Evolutionary conservation across 805 yeast genomes (phyloP).

Genomic region (Metschnikowia aberdeeniae): DNA sequence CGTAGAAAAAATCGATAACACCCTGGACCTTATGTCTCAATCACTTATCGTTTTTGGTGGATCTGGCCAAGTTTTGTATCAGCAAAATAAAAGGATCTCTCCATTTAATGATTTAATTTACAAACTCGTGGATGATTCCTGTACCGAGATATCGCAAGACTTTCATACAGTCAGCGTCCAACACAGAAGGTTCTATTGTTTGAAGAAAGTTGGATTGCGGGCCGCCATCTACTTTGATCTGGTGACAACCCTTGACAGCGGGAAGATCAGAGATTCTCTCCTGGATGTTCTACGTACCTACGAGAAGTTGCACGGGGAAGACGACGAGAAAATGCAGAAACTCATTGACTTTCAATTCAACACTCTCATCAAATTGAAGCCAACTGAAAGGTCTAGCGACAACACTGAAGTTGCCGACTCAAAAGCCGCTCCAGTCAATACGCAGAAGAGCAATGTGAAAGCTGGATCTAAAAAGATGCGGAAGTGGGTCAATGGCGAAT

Average conservation of each 20-base stretch:
- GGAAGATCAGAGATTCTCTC: constrained; percentile 31
- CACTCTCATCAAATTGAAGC: constrained; percentile 32
- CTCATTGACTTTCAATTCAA: constrained; percentile 38
- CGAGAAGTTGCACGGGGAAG: constrained; percentile 24
- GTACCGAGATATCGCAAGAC: constrained; percentile 28
- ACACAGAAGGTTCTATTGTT: constrained; percentile 35
- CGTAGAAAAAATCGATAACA: not conserved
- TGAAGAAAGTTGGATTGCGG: constrained; percentile 24
- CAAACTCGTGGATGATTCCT: constrained; percentile 33
- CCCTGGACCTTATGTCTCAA: constrained; percentile 31
- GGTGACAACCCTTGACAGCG: constrained; percentile 37
- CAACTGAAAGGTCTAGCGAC: constrained; percentile 4
- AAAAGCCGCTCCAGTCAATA: not conserved
- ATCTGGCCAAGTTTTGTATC: constrained; percentile 36
- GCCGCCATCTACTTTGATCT: constrained; percentile 38
- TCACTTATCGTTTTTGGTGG: constrained; percentile 34
- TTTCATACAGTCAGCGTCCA: constrained; percentile 28
- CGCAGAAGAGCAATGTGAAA: constrained; percentile 8
- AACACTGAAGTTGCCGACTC: not conserved
- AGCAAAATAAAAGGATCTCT: constrained; percentile 29
- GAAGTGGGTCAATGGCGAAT: constrained; percentile 40
- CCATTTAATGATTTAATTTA: constrained; percentile 40
- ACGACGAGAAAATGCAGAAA: constrained; percentile 25
- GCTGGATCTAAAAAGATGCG: constrained; percentile 31
- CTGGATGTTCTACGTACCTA: constrained; percentile 32